Base-by-base conservation (phyloP, 805 yeast genomes). In the Wickerhamomyces ciferrii region DNA sequence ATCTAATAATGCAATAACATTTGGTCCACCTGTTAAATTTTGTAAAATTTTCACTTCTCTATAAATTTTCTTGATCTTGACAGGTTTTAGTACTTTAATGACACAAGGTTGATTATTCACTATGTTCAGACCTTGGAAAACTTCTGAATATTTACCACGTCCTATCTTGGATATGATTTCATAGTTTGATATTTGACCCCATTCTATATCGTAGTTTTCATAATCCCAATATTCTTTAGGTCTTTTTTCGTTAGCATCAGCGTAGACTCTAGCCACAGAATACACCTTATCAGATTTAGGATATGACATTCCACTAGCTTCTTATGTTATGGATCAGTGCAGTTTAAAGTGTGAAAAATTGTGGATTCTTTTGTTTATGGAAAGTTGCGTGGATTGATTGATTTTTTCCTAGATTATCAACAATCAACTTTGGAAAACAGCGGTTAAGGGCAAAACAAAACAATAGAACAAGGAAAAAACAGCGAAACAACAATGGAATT, bases 131-230 rank as follows among this genome's bases (percentile, higher is more conserved):
- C 96, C 97, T 62, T 83, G 85, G 63, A 91, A 91, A 27, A 91
- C 97, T 65, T 91, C 97, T n/a, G 95, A 84, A 67, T 90, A 91
- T 69, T 88, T 91, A 23, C 97, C 97, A 47, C 96, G 77, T 14
- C 97, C 97, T 18, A 91, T 84, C 66, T 90, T 88, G 51, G 76
- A 75, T 45, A 86, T 78, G 50, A 91, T 85, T 63, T 91, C 97
- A 61, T 84, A 85, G 58, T 79, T 68, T 44, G 68, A 66, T 44
- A 63, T 75, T 46, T 76, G 75, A 7, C 86, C 83, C 87, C 87
- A 83, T 39, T 74, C 74, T 29, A 83, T 75, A 13, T 73, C 69
- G 32, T 75, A 70, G 51, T 81, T 82, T 53, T 87, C 96, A 61
- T 88, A 88, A 65, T 89, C 96, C 91, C 95, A 89, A 66, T 89